Conservation (phyloP, 495 filamentous ascomycete genomes). For the Lentithecium fluviatile region DNA sequence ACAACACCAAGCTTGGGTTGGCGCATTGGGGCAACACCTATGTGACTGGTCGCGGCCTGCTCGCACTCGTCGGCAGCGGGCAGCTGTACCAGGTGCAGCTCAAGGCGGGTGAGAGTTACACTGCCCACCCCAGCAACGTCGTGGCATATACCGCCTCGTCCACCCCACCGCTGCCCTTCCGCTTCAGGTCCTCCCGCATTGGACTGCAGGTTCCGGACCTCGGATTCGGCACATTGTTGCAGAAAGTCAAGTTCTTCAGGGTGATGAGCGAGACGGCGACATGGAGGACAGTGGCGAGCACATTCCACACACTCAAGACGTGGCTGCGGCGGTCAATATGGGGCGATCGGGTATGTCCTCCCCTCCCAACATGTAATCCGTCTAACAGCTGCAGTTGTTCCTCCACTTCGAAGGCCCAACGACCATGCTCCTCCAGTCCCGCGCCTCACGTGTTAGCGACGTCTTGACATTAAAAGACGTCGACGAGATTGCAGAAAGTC, state of each 20-base stretch:
- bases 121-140: constrained; percentile 84
- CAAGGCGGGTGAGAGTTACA: constrained; percentile 77
- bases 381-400: constrained; percentile 60
- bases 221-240: constrained; percentile 53
- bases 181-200: constrained; percentile 73
- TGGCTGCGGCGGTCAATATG: constrained; percentile 79
- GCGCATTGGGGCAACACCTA: constrained; percentile 89
- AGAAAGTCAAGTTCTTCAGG: constrained; percentile 66
- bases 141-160: constrained; percentile 81
- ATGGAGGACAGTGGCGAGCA: constrained; percentile 63
- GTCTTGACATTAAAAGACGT: constrained; percentile 71
- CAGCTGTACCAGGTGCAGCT: constrained; percentile 82
- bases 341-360: constrained; percentile 73
- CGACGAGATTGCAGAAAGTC: constrained; percentile 76
- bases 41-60: constrained; percentile 80
- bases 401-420: constrained; percentile 82
- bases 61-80: constrained; percentile 79
- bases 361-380: not conserved
- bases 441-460: constrained; percentile 72
- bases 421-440: constrained; percentile 81
- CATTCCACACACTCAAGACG: constrained; percentile 66
- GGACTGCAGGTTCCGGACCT: constrained; percentile 75
- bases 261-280: constrained; percentile 64
- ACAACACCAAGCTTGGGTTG: constrained; percentile 71
- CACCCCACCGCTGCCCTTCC: constrained; percentile 73